Base-by-base conservation (phyloP, 805 yeast genomes). In the Sugiyamaella mastotermitis region DNA sequence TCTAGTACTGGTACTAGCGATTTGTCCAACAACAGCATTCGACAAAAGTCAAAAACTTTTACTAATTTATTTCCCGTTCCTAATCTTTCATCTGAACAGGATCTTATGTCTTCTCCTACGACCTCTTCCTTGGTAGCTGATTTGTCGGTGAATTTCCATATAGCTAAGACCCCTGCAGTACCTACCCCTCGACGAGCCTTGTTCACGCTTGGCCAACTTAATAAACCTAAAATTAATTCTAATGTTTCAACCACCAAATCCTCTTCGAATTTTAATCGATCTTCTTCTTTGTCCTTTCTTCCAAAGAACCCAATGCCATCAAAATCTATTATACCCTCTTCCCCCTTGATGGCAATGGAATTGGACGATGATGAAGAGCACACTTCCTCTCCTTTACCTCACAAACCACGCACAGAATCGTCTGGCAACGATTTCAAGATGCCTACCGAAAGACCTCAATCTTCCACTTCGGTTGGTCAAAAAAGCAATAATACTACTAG, bases 71-170 rank as follows among this genome's bases (percentile, higher is more conserved):
- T 40, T 29, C 50, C 49, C 10, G 43, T 37, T 25, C 48, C 52
- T 2, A 30, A 47, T 27, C 34, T 40, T 30, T 20, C 41, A 26
- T 29, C 42, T 8, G 29, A 41, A 14, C 27, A 26, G 10, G 16
- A 25, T 15, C 33, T 33, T 7, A 25, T 20, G 20, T 38, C 41
- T n/a, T 38, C 41, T 10, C 41, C 41, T 8, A 14, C 37, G 8
- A 38, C 41, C 3, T 17, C 64, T 7, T 42, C 55, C 2, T 42
- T 60, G 39, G 62, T 64, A 2, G 61, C 64, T 3, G 65, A 60
- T 36, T 46, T 60, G 38, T 52, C 60, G 14, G 61, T 55, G 46
- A 60, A 61, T 46, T 61, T 60, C 43, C 60, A 54, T 38, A 60
- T 60, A 33, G 60, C 48, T 24, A 42, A 45, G 35, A 51, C 48